A percentile compares a stretch with the other conserved stretches of the same genome.
phyloP scores from a whole-genome alignment of 2,329 filamentous ascomycete species.

The Colletotrichum camelliae region DNA sequence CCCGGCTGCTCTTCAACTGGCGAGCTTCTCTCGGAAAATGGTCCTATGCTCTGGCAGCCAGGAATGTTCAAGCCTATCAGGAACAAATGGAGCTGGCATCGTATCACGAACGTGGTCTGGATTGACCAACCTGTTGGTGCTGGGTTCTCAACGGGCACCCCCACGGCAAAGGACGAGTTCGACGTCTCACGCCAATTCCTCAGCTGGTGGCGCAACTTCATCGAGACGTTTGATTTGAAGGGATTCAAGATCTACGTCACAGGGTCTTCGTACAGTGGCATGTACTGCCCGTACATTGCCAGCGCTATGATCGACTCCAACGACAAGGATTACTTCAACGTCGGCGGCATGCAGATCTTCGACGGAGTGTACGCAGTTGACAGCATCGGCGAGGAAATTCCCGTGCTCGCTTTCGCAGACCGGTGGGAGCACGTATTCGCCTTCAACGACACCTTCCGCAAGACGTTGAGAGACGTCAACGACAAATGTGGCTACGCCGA shows the following conservation, averaged over 20 bases:
- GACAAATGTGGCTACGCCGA: slow-evolving; percentile 67
- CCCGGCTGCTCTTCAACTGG: slow-evolving; percentile 68
- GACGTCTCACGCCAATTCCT: slow-evolving; percentile 76
- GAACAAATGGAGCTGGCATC: slow-evolving; percentile 78
- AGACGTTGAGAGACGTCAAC: slow-evolving; percentile 55
- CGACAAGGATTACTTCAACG: slow-evolving; percentile 70
- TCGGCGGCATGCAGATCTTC: slow-evolving; percentile 74
- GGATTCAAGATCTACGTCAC: slow-evolving; percentile 75
- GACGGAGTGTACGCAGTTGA: slow-evolving; percentile 69
- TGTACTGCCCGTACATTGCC: slow-evolving; percentile 74
- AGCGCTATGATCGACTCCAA: slow-evolving; percentile 73
- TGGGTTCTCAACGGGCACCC: slow-evolving; percentile 70
- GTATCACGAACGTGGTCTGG: slow-evolving; percentile 79
- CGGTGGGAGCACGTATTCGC: slow-evolving; percentile 65
- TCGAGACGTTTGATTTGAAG: slow-evolving; percentile 72
- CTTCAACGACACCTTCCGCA: slow-evolving; percentile 65
- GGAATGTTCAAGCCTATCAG: slow-evolving; percentile 70
- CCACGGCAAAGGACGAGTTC: slow-evolving; percentile 68
- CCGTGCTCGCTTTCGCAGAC: slow-evolving; percentile 64
- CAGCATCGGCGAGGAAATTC: slow-evolving; percentile 47
- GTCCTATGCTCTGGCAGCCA: slow-evolving; percentile 73
- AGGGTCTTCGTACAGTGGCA: slow-evolving; percentile 74
- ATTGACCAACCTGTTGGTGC: slow-evolving; percentile 72
- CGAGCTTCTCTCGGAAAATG: slow-evolving; percentile 78
- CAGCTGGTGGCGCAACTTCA: slow-evolving; percentile 81